Base-by-base conservation (phyloP, 148 eudicot species). In the Spergularia bocconei region DNA sequence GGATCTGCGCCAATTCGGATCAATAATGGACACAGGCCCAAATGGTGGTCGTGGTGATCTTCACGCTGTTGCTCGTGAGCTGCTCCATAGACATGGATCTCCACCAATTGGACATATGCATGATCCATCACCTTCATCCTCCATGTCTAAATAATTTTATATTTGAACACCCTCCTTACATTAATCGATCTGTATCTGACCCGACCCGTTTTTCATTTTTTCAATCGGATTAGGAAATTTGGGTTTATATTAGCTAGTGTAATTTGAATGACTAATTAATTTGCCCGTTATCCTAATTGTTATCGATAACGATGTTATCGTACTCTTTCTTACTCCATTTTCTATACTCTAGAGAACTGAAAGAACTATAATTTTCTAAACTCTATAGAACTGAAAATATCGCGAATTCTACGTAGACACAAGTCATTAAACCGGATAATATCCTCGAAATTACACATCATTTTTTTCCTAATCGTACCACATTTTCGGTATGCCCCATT, bases 11-110 rank as follows among this genome's bases (percentile, higher is more conserved):
- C 57, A 53, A 12, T 75, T 59, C 67, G 72, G 64, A 21, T 39
- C 67, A 55, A 62, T 19, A 50, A 48, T 38, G 19, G 76, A 79
- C 2, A 33, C 77, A 53, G 77, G 79, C 69, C 77, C 77, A 61
- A 50, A 61, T 36, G 17, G 51, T 38, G 74, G 69, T 48, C 74
- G 78, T 0, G 77, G 77, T 72, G 83, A 80, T 58, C 77, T 71
- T 57, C 76, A 80, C 33, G 77, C 76, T 57, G 81, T 78, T 75
- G 81, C 81, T 23, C 84, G 78, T 78, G 79, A 78, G 69, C 79
- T 78, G 14, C 54, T 78, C 61, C 66, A 71, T 57, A 78, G 79
- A 82, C 81, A 81, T 72, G 81, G 78, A 5, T 71, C 82, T 3
- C 68, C 82, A 41, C 67, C 44, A 51, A 9, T 70, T 70, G 75